Base-by-base conservation (phyloP, 495 filamentous ascomycete species). In the Penicillium verhagenii region DNA sequence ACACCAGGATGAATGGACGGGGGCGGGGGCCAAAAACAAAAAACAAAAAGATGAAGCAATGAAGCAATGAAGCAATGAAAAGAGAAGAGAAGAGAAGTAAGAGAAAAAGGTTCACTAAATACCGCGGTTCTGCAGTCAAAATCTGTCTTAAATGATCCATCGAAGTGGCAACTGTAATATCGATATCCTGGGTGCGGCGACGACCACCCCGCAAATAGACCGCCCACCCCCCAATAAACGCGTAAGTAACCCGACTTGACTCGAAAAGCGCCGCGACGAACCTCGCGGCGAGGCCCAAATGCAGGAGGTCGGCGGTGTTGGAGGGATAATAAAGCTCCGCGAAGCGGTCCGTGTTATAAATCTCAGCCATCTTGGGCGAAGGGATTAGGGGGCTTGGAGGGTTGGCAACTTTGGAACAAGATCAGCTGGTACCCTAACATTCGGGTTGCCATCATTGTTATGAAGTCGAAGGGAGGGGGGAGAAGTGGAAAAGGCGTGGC, bases 271-370 rank as follows among this genome's bases (percentile, higher is more conserved):
- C 51, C 24, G 60, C 56, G 31, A 63, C 57, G 42, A 59, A 63
- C 39, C 60, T 52, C 39, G 56, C 60, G 5, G 56, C 60, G 16
- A 63, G 60, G 33, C 60, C 60, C 8, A 63, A 53, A 42, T 63
- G 60, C 39, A 63, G 49, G 31, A 63, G 53, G 37, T 63, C 60
- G 52, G 60, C 60, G 13, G 56, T 59, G 38, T 63, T 63, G 26
- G 60, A 63, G 37, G 60, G 60, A 28, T 59, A 63, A 45, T 63
- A 63, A 26, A 63, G 60, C 53, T 63, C 55, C 23, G 60, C 60
- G 50, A 63, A 63, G 29, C 60, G 60, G 33, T 63, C 60, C 31
- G 60, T 63, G 37, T 63, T 58, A 48, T 63, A 63, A 46, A 63
- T 63, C 51, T 63, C 60, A 44, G 60, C 60, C 60, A 63, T 63